Evolutionary conservation across 352 stramenopile species (phyloP).

Genomic region (Phytophthora citrophthora): DNA sequence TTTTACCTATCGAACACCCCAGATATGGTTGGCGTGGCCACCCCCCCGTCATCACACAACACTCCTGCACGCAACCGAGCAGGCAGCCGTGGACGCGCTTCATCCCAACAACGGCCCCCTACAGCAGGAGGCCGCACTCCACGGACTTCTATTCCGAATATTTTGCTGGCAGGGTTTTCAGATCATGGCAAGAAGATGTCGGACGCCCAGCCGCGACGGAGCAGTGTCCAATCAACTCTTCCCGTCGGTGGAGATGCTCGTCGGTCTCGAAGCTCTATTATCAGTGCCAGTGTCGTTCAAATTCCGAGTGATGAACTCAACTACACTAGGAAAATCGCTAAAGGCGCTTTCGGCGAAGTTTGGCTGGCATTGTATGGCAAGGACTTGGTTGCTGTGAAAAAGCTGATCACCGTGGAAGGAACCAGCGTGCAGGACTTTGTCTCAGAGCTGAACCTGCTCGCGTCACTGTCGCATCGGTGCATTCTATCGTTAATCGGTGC

Average conservation of each 20-base stretch:
- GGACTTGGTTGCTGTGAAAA: slow-evolving; percentile 85
- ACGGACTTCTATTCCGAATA: slow-evolving; percentile 39
- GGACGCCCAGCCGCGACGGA: slow-evolving; percentile 40
- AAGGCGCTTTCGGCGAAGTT: slow-evolving; percentile 83
- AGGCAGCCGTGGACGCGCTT: slow-evolving; percentile 40
- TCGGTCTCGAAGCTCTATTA: slow-evolving; percentile 33
- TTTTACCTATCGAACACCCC: slow-evolving; percentile 40
- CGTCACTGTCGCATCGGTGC: slow-evolving; percentile 72
- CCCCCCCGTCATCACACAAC: slow-evolving; percentile 38
- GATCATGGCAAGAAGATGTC: slow-evolving; percentile 45
- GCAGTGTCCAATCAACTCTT: slow-evolving; percentile 38
- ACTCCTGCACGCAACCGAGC: slow-evolving; percentile 28
- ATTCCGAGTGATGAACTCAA: slow-evolving; percentile 76
- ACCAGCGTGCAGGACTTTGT: slow-evolving; percentile 72
- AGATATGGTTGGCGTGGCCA: slow-evolving; percentile 43
- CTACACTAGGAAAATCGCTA: slow-evolving; percentile 81
- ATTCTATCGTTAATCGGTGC: slow-evolving; percentile 78
- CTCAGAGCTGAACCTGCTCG: slow-evolving; percentile 84
- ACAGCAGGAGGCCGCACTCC: slow-evolving; percentile 28
- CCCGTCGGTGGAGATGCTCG: slow-evolving; percentile 17
- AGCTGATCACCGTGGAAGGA: slow-evolving; percentile 66
- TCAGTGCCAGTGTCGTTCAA: slow-evolving; percentile 56
- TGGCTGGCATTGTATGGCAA: slow-evolving; percentile 75
- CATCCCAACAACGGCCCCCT: slow-evolving; percentile 35
- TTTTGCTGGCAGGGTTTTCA: slow-evolving; percentile 37